A percentile compares a stretch with the other conserved stretches of the same genome.
Conservation (phyloP, 2,329 filamentous ascomycete species). For the Coniochaeta prunicola region DNA sequence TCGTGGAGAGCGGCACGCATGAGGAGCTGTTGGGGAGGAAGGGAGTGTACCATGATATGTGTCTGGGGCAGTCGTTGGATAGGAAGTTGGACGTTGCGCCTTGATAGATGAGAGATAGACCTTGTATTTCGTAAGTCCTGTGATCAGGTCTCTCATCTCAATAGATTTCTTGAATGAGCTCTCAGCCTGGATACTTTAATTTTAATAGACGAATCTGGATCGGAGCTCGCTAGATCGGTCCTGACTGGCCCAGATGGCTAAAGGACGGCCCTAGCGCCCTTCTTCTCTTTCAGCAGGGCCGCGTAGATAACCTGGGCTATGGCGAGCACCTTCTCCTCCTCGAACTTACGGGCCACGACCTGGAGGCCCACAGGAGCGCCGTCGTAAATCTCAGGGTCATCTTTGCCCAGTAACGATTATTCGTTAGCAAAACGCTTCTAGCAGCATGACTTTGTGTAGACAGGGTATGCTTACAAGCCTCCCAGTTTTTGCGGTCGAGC, state of each 20-base stretch:
- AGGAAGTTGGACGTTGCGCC: neutral
- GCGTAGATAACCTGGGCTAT: constrained; percentile 26
- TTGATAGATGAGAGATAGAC: too few species aligned
- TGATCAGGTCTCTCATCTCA: too few species aligned
- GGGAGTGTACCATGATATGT: constrained; percentile 13
- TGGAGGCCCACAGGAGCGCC: constrained; percentile 40
- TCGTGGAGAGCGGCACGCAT: constrained; percentile 10
- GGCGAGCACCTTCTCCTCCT: constrained; percentile 42
- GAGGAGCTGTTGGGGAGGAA: constrained; percentile 8
- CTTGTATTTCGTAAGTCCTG: too few species aligned
- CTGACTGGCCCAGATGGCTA: too few species aligned
- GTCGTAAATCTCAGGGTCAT: constrained; percentile 40
- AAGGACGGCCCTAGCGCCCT: neutral
- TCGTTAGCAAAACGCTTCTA: neutral
- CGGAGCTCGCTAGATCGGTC: too few species aligned
- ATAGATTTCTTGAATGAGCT: too few species aligned
- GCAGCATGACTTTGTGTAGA: too few species aligned
- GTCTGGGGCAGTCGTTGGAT: constrained; percentile 10
- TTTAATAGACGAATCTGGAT: too few species aligned
- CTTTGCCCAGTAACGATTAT: constrained; percentile 15
- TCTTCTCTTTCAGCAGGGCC: constrained; percentile 9
- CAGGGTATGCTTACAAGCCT: constrained; percentile 34
- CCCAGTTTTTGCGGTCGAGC: constrained; percentile 33
- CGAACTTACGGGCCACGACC: constrained; percentile 37
- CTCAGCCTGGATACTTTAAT: too few species aligned